phyloP scores from a whole-genome alignment of 495 filamentous ascomycete species.

The Lentithecium fluviatile region DNA sequence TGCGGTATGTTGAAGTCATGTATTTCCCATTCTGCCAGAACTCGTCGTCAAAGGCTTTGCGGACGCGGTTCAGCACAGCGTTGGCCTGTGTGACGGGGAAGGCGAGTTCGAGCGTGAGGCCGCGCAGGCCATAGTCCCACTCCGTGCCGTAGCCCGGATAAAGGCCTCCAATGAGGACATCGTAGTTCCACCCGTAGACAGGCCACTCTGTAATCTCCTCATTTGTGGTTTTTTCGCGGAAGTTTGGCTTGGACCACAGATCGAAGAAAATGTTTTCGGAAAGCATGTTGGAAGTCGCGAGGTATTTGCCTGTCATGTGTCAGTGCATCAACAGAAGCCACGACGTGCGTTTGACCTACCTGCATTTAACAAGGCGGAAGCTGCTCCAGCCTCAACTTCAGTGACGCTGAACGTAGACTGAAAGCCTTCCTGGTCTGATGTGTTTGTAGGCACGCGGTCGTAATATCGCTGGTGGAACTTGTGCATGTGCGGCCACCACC shows the following conservation, averaged over 20 bases:
- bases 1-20: conserved; percentile 53
- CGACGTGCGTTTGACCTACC: conserved; percentile 22
- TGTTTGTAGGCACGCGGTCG: conserved; percentile 46
- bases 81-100: conserved; percentile 51
- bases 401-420: conserved; percentile 55
- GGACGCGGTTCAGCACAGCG: conserved; percentile 49
- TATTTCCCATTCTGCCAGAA: conserved; percentile 41
- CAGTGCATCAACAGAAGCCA: background rate
- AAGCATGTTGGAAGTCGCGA: conserved; percentile 51
- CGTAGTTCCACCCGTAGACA: conserved; percentile 54
- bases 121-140: conserved; percentile 51
- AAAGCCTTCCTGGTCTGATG: conserved; percentile 48
- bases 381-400: conserved; percentile 45
- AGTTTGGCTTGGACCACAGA: conserved; percentile 50
- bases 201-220: conserved; percentile 46
- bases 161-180: conserved; percentile 52
- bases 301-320: conserved; percentile 39
- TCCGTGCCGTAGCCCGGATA: conserved; percentile 51
- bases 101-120: conserved; percentile 51
- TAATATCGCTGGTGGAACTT: conserved; percentile 55
- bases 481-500: conserved; percentile 53
- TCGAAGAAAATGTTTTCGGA: conserved; percentile 50
- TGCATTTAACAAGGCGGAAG: conserved; percentile 47
- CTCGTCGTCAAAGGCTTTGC: conserved; percentile 50
- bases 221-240: conserved; percentile 52